Percentiles rank a stretch among this genome's conserved stretches.
Conservation (phyloP, 208 protist species). For the Trypanosoma caninum region DNA sequence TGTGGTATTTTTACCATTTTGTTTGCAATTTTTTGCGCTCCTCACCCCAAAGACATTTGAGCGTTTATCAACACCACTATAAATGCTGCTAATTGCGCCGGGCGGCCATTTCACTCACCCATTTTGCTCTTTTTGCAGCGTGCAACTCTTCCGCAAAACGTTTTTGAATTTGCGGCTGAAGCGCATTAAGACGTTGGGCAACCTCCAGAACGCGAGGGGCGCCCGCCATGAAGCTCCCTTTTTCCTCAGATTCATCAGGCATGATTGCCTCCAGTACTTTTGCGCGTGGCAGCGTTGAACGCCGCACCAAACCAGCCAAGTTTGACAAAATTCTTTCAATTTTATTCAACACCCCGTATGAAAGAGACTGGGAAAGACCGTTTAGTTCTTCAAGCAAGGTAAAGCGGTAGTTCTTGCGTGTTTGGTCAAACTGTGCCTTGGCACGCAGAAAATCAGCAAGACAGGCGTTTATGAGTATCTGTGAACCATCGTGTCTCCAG, state of each 20-base stretch:
- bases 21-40: background rate
- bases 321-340: slow-evolving; percentile 72
- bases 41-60: no score
- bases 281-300: slow-evolving; percentile 35
- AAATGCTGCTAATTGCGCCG: background rate
- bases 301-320: slow-evolving; percentile 61
- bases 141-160: slow-evolving; percentile 35
- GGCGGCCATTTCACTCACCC: slow-evolving; percentile 15
- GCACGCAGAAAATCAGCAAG: slow-evolving; percentile 81
- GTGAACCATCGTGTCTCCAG: slow-evolving; percentile 76
- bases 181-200: slow-evolving; percentile 49
- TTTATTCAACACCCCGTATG: slow-evolving; percentile 74
- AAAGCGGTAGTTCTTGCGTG: slow-evolving; percentile 77
- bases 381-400: slow-evolving; percentile 87
- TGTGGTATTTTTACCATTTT: background rate
- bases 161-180: slow-evolving; percentile 79
- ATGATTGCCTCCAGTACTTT: slow-evolving; percentile 63
- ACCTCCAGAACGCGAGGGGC: slow-evolving; percentile 58
- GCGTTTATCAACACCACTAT: background rate
- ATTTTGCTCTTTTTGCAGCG: slow-evolving; percentile 20
- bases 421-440: slow-evolving; percentile 78
- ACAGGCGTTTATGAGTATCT: slow-evolving; percentile 88
- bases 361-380: slow-evolving; percentile 84
- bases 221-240: slow-evolving; percentile 53
- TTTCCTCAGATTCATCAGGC: slow-evolving; percentile 41